Base-by-base conservation (phyloP, 352 stramenopile species). In the Phytopythium delawarense region DNA sequence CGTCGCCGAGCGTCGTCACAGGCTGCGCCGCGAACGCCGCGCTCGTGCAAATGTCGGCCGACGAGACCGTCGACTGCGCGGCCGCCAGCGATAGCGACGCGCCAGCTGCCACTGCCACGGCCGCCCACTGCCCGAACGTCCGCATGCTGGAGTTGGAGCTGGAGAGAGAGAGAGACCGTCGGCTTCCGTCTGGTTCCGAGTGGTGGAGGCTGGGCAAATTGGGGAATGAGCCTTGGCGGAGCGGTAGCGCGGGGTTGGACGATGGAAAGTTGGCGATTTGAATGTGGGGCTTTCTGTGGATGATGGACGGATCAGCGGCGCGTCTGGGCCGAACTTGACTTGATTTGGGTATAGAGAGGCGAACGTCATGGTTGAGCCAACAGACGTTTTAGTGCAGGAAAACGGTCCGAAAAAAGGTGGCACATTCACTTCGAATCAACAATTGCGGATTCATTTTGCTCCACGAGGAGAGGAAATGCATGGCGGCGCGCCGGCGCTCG, bases 21-120 rank as follows among this genome's bases (percentile, higher is more conserved):
- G 70, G 42, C 18, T 86, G 69, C 35, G 72, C 70, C 30, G 70
- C 65, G 61, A 92, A 92, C 45, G 66, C 74, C 49, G 72, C 68
- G 65, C 71, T 88, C 28, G 67, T 68, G 72, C 71, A 89, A 51
- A 85, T 88, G 45, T 40, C 64, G 34, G 74, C 60, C 37, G 40
- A 72, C 57, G 71, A 52, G 37, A 69, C 67, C 12, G 63, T 45
- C 39, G 23, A 21, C 25, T 62, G 49, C 8, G 28, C 16, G 25
- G 65, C 60, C 40, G 50, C 55, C 34, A 48, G 53, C 12, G 53
- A 21, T 50, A 51, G 21, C 2, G 4, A 25, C 55, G 48, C 4
- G 4, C 55, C 30, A 8, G 69, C 40, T 7, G 51, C 50, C 20
- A 25, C 7, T 48, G 58, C 59, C 55, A 59, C 34, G 34, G 34